Evolutionary conservation across 2,329 filamentous ascomycete genomes (phyloP).

Genomic region (Lecanicillium sp.): DNA sequence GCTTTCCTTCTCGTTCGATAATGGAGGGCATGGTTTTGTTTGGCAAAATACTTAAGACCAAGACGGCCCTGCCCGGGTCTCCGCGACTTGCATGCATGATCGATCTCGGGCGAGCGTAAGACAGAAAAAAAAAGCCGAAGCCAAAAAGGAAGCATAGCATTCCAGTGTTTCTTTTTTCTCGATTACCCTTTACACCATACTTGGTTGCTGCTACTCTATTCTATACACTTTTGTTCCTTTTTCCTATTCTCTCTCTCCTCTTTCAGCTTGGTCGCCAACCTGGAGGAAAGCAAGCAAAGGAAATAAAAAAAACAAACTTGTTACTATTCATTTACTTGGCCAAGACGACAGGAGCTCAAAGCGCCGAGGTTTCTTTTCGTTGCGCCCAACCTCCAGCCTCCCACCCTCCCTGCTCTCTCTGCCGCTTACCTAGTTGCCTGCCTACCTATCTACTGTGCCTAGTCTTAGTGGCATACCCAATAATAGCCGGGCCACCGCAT

Average conservation of each 20-base stretch:
- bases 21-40: too few species aligned
- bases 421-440: too few species aligned
- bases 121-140: constrained; percentile 1
- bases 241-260: background rate
- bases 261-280: too few species aligned
- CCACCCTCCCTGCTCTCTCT: background rate
- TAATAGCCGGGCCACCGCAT: too few species aligned
- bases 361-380: background rate
- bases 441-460: too few species aligned
- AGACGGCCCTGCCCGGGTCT: constrained; percentile 1
- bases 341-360: constrained; percentile 2
- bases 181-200: too few species aligned
- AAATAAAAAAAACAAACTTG: background rate
- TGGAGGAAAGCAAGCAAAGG: too few species aligned
- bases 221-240: constrained; percentile 5
- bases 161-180: background rate
- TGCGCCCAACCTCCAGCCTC: too few species aligned
- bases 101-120: constrained; percentile 6
- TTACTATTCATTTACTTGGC: background rate
- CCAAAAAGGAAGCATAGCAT: background rate
- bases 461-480: too few species aligned
- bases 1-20: too few species aligned
- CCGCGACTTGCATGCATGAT: constrained; percentile 7
- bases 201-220: constrained; percentile 11
- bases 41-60: background rate